phyloP scores from a whole-genome alignment of 306 rosid genomes.

The Pyrus bretschneideri region DNA sequence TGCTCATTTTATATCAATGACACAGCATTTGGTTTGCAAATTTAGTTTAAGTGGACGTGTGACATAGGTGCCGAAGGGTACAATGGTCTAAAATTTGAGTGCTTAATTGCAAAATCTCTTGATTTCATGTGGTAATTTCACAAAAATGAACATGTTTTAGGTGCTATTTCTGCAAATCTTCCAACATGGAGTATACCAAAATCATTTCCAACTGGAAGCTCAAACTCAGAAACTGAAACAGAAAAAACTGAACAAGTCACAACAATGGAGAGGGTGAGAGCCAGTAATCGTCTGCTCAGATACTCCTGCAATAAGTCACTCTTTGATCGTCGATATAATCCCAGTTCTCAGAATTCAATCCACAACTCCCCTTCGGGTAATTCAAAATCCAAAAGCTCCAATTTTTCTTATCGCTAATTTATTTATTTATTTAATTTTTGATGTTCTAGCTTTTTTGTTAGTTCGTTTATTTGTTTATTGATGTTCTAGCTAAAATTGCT shows the following conservation, averaged over 20 bases:
- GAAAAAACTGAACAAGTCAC: not conserved
- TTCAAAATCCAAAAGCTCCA: not conserved
- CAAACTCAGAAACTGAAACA: not conserved
- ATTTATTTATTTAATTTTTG: not conserved
- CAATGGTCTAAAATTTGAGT: too few relatives aligned
- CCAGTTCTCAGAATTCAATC: constrained; percentile 8
- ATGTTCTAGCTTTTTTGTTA: not conserved
- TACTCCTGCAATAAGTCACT: constrained; percentile 14
- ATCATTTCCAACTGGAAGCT: not conserved
- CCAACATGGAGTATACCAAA: not conserved
- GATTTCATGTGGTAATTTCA: too few relatives aligned
- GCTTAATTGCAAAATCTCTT: too few relatives aligned
- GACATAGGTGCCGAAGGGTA: too few relatives aligned
- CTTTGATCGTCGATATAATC: constrained; percentile 15
- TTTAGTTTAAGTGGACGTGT: too few relatives aligned
- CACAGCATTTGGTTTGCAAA: accelerated
- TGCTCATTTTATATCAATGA: too few relatives aligned
- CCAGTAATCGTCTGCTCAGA: constrained; percentile 28
- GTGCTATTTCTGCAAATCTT: too few relatives aligned
- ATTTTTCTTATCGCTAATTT: not conserved
- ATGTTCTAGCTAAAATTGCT: not conserved
- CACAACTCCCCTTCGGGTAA: constrained; percentile 29
- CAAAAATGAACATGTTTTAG: too few relatives aligned
- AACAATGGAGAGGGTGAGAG: constrained; percentile 42
- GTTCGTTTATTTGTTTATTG: not conserved